Conservation (phyloP, 1,139 yeast genomes). For the Yamadazyma dendronema region DNA sequence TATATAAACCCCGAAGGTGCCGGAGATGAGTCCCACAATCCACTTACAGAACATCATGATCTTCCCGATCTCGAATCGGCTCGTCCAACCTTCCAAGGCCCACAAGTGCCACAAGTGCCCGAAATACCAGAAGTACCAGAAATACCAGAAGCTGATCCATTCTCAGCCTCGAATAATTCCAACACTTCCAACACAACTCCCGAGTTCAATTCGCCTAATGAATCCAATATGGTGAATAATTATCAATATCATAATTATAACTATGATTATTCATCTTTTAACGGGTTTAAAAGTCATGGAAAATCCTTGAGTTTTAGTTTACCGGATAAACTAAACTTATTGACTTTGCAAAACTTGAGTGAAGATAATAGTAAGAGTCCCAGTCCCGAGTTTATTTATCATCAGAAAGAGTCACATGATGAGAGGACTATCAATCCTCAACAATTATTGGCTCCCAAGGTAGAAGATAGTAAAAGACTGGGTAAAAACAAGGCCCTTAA, state of each 20-base stretch:
- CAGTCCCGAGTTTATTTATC: constrained; percentile 15
- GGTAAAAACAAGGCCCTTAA: neutral
- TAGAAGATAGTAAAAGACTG: neutral
- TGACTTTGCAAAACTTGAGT: constrained; percentile 20
- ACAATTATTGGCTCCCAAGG: constrained; percentile 25
- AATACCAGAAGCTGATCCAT: neutral
- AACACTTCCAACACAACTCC: constrained; percentile 14
- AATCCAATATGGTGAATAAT: constrained; percentile 5
- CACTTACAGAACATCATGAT: too few relatives aligned
- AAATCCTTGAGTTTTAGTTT: constrained; percentile 15
- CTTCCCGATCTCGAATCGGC: too few relatives aligned
- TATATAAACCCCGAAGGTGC: neutral
- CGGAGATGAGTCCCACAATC: too few relatives aligned
- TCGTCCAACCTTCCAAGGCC: too few relatives aligned
- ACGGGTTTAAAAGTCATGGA: constrained; percentile 5
- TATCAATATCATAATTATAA: constrained; percentile 6
- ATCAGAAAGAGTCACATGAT: constrained; percentile 11
- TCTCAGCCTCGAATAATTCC: constrained; percentile 2
- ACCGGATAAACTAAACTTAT: constrained; percentile 30
- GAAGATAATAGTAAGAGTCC: constrained; percentile 13
- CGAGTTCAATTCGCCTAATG: constrained; percentile 12
- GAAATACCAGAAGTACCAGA: neutral
- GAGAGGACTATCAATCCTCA: constrained; percentile 36
- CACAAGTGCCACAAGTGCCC: too few relatives aligned
- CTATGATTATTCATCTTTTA: constrained; percentile 6